phyloP scores from a whole-genome alignment of 1,139 yeast genomes.

The Suhomyces maxii region DNA sequence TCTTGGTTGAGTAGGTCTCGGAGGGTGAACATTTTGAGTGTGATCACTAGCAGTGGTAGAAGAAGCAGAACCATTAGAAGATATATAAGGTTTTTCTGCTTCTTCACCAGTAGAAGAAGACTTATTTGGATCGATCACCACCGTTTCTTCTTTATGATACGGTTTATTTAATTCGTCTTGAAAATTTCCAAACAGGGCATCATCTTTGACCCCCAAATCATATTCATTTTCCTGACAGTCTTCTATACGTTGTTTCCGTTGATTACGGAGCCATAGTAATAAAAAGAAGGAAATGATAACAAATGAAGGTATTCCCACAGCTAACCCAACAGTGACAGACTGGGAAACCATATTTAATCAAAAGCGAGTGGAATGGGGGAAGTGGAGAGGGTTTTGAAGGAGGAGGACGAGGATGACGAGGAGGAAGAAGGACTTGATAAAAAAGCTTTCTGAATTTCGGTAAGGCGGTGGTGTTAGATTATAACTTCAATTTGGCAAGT shows the following conservation, averaged over 20 bases:
- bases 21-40: constrained; percentile 1
- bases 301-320: constrained; percentile 44
- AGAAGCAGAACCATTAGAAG: constrained; percentile 13
- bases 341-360: constrained; percentile 3
- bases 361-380: neutral
- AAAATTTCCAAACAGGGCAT: constrained; percentile 39
- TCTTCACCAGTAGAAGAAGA: constrained; percentile 11
- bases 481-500: neutral
- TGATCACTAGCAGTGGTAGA: constrained; percentile 13
- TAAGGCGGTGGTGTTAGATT: neutral
- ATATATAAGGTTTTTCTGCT: constrained; percentile 13
- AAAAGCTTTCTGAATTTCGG: neutral
- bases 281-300: constrained; percentile 24
- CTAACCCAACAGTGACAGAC: constrained; percentile 40
- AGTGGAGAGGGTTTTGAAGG: too few relatives aligned
- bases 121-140: constrained; percentile 11
- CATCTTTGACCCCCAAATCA: constrained; percentile 41
- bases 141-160: constrained; percentile 9
- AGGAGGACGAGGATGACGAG: too few relatives aligned
- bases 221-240: constrained; percentile 31
- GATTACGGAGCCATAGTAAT: constrained; percentile 31
- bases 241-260: constrained; percentile 34
- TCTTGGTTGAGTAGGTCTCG: constrained; percentile 2
- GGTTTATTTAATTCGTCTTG: constrained; percentile 39
- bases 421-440: too few relatives aligned